Evolutionary conservation across 495 filamentous ascomycete genomes (phyloP).

Genomic region (Barbatosphaeria neglecta): DNA sequence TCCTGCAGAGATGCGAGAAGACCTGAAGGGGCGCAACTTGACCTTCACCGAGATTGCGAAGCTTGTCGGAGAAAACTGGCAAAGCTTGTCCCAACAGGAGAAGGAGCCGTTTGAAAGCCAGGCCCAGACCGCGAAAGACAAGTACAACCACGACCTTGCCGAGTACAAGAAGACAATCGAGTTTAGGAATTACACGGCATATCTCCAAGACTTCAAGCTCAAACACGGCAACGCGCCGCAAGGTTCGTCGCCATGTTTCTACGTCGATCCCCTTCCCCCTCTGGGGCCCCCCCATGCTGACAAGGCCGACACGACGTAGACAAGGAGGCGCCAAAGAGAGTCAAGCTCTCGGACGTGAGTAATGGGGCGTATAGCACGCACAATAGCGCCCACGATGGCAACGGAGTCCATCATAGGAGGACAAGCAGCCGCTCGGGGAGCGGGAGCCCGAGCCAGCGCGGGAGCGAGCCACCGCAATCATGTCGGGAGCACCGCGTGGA

Average conservation of each 20-base stretch:
- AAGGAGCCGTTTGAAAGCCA: constrained; percentile 62
- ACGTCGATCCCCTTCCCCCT: neutral
- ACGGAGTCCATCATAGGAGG: constrained; percentile 19
- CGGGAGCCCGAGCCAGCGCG: constrained; percentile 26
- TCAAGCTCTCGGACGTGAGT: constrained; percentile 19
- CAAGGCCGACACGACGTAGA: constrained; percentile 10
- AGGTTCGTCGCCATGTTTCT: constrained; percentile 18
- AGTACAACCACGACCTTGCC: constrained; percentile 50
- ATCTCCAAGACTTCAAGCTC: constrained; percentile 62
- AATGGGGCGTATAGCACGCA: neutral
- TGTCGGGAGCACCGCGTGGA: constrained; percentile 24
- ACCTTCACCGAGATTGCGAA: constrained; percentile 77
- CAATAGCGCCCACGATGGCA: constrained; percentile 20
- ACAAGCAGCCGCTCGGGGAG: constrained; percentile 25
- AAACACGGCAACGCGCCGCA: constrained; percentile 42
- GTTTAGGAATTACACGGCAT: constrained; percentile 49
- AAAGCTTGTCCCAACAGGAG: constrained; percentile 47
- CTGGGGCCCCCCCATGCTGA: neutral
- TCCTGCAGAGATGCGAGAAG: constrained; percentile 54
- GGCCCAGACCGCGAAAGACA: constrained; percentile 58
- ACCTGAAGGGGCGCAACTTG: constrained; percentile 57
- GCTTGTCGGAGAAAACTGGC: constrained; percentile 70
- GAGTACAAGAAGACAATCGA: constrained; percentile 62
- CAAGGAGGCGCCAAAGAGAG: constrained; percentile 31
- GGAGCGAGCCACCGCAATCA: constrained; percentile 32